Conservation (phyloP, 495 filamentous ascomycete genomes). For the Podospora conica region DNA sequence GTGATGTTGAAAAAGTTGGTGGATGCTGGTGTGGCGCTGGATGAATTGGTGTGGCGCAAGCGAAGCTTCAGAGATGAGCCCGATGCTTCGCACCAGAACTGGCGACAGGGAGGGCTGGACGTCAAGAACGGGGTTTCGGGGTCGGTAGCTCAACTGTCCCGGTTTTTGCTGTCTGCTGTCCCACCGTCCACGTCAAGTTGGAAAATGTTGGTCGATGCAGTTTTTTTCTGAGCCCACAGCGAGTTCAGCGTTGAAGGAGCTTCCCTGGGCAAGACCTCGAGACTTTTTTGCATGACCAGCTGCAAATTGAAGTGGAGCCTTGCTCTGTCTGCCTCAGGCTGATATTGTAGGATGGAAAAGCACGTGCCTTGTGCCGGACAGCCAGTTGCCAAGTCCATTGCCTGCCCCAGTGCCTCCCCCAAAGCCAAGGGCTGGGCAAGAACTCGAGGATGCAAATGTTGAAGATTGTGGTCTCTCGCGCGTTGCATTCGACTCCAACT, state of each 20-base stretch:
- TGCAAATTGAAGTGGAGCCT: not conserved
- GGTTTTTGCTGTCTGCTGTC: not conserved
- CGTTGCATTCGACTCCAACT: not conserved
- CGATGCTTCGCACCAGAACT: not conserved
- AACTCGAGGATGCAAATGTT: not conserved
- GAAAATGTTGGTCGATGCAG: not conserved
- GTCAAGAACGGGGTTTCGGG: not conserved
- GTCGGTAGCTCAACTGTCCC: not conserved
- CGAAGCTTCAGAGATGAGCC: not conserved
- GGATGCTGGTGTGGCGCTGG: not conserved
- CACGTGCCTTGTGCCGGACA: not conserved
- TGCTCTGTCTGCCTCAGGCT: not conserved
- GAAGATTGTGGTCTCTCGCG: not conserved
- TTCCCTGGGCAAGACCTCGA: not conserved
- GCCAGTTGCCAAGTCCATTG: no score
- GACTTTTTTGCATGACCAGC: not conserved
- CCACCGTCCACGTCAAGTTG: not conserved
- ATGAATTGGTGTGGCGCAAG: not conserved
- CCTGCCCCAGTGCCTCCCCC: not conserved
- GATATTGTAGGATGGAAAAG: no score
- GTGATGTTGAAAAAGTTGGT: not conserved
- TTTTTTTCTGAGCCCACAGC: not conserved
- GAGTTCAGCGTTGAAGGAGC: not conserved
- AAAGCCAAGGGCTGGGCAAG: not conserved
- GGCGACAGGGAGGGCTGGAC: not conserved